Conservation (phyloP, 306 rosid species). For the Gynostemma pentaphyllum region DNA sequence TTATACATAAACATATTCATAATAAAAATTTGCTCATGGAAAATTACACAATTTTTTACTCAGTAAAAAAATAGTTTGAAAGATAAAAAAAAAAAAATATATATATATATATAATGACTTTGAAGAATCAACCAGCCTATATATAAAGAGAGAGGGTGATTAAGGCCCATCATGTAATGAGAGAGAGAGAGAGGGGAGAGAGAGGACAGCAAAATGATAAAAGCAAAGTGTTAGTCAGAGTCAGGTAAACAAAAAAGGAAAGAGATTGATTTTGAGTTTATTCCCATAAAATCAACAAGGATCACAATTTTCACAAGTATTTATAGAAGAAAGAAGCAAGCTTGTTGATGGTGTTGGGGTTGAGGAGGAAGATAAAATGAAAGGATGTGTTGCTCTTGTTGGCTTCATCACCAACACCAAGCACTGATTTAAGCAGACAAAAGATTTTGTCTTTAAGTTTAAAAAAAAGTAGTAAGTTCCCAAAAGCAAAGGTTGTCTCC, state of each 20-base stretch:
- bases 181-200: constrained; percentile 1
- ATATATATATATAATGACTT: background rate
- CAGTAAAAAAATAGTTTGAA: too few relatives aligned
- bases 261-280: constrained; percentile 9
- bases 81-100: too few relatives aligned
- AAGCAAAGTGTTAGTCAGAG: constrained; percentile 11
- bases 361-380: too few relatives aligned
- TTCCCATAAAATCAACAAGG: background rate
- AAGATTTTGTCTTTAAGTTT: background rate
- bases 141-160: background rate
- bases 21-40: too few relatives aligned
- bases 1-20: too few relatives aligned
- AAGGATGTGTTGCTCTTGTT: background rate
- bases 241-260: constrained; percentile 15
- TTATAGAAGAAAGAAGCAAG: too few relatives aligned
- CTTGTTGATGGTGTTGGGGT: too few relatives aligned
- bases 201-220: constrained; percentile 13
- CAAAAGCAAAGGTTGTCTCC: constrained; percentile 10
- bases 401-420: too few relatives aligned
- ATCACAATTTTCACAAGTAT: too few relatives aligned
- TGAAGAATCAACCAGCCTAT: background rate
- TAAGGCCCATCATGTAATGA: constrained; percentile 1
- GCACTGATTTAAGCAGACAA: background rate
- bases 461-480: background rate
- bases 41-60: too few relatives aligned